These are phyloP conservation scores for Ambrosia artemisiifolia DNA, from an alignment of 129 eudicot genomes.

Conservation along the genomic window DNA sequence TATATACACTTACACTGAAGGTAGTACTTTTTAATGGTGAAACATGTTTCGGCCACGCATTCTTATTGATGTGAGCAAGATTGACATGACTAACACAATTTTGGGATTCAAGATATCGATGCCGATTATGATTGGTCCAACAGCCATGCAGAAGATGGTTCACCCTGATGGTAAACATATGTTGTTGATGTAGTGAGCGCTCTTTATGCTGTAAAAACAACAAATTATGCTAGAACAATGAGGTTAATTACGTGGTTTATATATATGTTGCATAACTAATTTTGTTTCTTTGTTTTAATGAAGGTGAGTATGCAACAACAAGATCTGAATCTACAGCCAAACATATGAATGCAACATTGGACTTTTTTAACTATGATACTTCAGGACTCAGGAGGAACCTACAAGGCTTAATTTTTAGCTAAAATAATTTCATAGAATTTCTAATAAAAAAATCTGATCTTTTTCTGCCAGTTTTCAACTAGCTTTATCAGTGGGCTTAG, in stretches of 20 bases:
- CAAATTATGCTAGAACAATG: not conserved
- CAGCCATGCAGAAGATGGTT: slow-evolving; percentile 93
- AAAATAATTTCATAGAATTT: not conserved
- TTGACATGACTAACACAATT: slow-evolving; percentile 76
- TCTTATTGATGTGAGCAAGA: slow-evolving; percentile 86
- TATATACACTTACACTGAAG: not conserved
- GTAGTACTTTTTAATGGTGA: not conserved
- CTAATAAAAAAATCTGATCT: not conserved
- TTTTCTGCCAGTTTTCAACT: slow-evolving; percentile 20
- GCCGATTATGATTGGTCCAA: slow-evolving; percentile 96
- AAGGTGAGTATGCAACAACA: slow-evolving; percentile 43
- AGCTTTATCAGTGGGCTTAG: slow-evolving; percentile 32
- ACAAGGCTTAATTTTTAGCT: not conserved
- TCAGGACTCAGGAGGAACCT: too few species aligned
- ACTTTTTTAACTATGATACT: not conserved
- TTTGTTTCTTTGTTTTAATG: not conserved
- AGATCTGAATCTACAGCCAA: slow-evolving; percentile 43
- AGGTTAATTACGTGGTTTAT: not conserved
- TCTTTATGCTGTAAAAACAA: not conserved
- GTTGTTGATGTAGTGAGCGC: not conserved
- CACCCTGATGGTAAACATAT: slow-evolving; percentile 79
- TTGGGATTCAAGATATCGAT: slow-evolving; percentile 84
- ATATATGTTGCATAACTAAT: not conserved
- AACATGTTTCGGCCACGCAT: slow-evolving; percentile 90
- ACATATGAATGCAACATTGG: too few species aligned